phyloP scores from a whole-genome alignment of 768 basidiomycete species.

The Hemileccinum rubropunctum region DNA sequence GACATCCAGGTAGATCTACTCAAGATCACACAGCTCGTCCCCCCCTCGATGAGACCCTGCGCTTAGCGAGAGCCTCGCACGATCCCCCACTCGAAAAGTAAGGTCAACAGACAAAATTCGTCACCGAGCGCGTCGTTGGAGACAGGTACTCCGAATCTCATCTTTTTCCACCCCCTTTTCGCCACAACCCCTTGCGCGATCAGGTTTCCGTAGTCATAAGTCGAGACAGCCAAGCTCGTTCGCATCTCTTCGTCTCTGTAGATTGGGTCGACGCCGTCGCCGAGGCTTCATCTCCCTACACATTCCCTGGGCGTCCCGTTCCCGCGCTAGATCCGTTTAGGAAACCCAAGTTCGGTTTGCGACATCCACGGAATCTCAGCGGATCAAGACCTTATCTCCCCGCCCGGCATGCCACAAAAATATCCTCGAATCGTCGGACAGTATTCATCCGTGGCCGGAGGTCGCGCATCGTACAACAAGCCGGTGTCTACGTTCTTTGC shows the following conservation, averaged over 20 bases:
- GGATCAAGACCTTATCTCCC: constrained; percentile 34
- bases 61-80: constrained; percentile 14
- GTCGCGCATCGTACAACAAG: constrained; percentile 11
- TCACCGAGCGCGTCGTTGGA: not conserved
- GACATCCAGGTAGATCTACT: constrained; percentile 27
- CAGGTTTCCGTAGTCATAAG: too few relatives aligned
- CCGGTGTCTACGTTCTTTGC: constrained; percentile 16
- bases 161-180: constrained; percentile 27
- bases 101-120: constrained; percentile 7
- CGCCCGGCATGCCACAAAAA: constrained; percentile 5
- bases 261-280: constrained; percentile 16
- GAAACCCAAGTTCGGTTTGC: constrained; percentile 5
- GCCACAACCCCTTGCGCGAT: constrained; percentile 16
- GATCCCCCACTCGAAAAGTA: constrained; percentile 20
- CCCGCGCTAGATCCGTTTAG: not conserved
- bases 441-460: constrained; percentile 16
- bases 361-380: constrained; percentile 19
- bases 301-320: not conserved
- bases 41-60: constrained; percentile 19
- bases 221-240: not conserved
- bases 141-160: constrained; percentile 10
- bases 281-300: constrained; percentile 6
- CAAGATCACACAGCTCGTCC: constrained; percentile 13
- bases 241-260: constrained; percentile 8
- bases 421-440: constrained; percentile 11